These are phyloP conservation scores for Quaeritorhiza haematococci DNA, from an alignment of 371 early-diverging fungal genomes.

Conservation along the genomic window DNA sequence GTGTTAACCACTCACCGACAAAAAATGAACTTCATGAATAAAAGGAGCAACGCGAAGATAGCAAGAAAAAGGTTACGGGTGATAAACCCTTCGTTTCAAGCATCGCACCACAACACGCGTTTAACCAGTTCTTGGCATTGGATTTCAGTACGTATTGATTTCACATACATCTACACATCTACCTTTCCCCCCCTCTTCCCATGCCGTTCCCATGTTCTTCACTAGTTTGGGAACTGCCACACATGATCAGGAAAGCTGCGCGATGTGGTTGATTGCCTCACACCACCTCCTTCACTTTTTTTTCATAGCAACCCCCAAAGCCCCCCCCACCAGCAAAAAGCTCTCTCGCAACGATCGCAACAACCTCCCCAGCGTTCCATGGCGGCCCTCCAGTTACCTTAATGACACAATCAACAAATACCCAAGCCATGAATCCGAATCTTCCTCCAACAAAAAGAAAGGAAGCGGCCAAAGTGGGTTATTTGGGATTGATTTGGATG, in stretches of 20 bases:
- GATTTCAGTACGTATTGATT: neutral
- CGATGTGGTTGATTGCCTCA: neutral
- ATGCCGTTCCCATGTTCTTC: too few species aligned
- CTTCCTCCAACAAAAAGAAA: constrained; percentile 13
- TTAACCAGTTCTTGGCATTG: constrained; percentile 30
- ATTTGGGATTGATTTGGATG: too few species aligned
- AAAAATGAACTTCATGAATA: neutral
- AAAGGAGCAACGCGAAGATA: constrained; percentile 27
- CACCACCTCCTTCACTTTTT: neutral
- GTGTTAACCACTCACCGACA: too few species aligned
- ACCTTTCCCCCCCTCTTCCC: neutral
- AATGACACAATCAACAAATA: constrained; percentile 43
- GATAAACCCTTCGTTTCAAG: constrained; percentile 34
- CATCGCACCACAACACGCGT: constrained; percentile 26
- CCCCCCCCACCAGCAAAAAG: neutral
- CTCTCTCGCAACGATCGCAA: neutral
- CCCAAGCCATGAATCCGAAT: constrained; percentile 34
- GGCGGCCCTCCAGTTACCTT: constrained; percentile 34
- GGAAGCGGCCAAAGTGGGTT: neutral
- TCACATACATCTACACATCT: neutral
- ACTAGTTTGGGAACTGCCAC: too few species aligned
- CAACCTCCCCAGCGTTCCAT: constrained; percentile 19
- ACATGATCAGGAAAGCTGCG: neutral
- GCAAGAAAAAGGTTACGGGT: constrained; percentile 35
- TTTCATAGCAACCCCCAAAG: neutral